Evolutionary conservation across 805 yeast species (phyloP).

Genomic region (Metschnikowia colocasiae): DNA sequence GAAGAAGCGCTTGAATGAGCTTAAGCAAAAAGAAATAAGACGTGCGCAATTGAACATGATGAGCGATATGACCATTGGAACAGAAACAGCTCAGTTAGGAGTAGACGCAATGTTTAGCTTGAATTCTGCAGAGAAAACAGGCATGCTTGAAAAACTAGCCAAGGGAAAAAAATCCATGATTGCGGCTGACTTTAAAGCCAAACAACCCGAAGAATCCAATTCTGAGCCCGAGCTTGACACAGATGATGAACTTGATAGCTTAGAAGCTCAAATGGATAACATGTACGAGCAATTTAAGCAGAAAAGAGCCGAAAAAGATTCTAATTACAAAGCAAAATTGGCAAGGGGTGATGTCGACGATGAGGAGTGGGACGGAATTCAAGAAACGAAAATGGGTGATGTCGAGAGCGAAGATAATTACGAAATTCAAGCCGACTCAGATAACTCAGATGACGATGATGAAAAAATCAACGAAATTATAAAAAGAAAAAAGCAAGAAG

Average conservation of each 20-base stretch:
- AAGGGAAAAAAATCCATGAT: conserved; percentile 71
- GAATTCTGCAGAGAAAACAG: conserved; percentile 83
- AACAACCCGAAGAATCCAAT: conserved; percentile 51
- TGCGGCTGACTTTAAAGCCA: conserved; percentile 37
- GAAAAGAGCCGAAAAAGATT: conserved; percentile 62
- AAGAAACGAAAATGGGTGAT: conserved; percentile 42
- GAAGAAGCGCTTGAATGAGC: conserved; percentile 75
- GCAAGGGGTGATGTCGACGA: conserved; percentile 76
- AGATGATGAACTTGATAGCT: conserved; percentile 57
- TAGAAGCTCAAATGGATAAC: conserved; percentile 77
- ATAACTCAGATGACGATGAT: conserved; percentile 63
- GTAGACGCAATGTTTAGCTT: conserved; percentile 78
- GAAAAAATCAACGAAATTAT: conserved; percentile 57
- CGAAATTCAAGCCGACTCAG: conserved; percentile 52
- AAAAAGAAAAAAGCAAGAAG: conserved; percentile 36
- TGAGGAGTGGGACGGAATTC: conserved; percentile 75
- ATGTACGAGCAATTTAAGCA: conserved; percentile 76
- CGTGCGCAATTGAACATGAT: conserved; percentile 96
- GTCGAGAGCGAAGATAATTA: conserved; percentile 42
- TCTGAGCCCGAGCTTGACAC: conserved; percentile 31
- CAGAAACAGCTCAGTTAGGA: conserved; percentile 83
- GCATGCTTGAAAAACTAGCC: conserved; percentile 66
- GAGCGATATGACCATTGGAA: conserved; percentile 88
- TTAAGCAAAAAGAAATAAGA: conserved; percentile 78
- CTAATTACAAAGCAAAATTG: conserved; percentile 63